Evolutionary conservation across 2,329 filamentous ascomycete genomes (phyloP), one percentile per base, ranked within the genome.

Genomic region (Colletotrichum godetiae): DNA sequence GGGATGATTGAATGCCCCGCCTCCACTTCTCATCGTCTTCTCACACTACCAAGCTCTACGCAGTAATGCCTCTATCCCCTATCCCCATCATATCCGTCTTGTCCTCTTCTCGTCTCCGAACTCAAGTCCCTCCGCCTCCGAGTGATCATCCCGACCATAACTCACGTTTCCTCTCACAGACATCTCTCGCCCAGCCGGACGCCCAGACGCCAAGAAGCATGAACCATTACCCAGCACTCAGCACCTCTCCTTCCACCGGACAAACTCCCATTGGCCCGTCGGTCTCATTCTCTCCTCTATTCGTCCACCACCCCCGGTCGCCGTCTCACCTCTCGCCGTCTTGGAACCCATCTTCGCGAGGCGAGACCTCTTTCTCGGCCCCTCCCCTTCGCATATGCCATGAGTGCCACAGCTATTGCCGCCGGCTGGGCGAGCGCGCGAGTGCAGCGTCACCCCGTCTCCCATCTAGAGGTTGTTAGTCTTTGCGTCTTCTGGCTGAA

Each of bases 1-100:
- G 58, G 29, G 69, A 72, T 68, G 65, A 68, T 29, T 66, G 33
- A 58, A 13, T n/a, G 31, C 22, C 42, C 29, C 52, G n/a, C 27
- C 46, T 33, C 4, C 27, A 29, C 4, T 29, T 29, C 27, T 29
- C 27, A 29, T 5, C 27, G 4, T 29, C 3, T 29, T 29, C 27
- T 29, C 24, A 13, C 5, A 4, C 46, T 6, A 31, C 22, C 31
- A 11, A 53, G 24, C 29, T 19, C 19, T 22, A n/a, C n/a, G n/a
- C n/a, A n/a, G n/a, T n/a, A 10, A 19, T n/a, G 8, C 7, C 19
- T 49, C 19, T 49, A 7, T 22, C 22, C 19, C 7, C 19, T 8
- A 4, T 49, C 4, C 42, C 15, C 42, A 27, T 5, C 52, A 27
- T 19, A 22, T 27, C 27, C 58, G 69, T 42, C 57, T 29, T 24